Evolutionary conservation across 352 stramenopile genomes (phyloP).

Genomic region (Globisporangium viniferum): DNA sequence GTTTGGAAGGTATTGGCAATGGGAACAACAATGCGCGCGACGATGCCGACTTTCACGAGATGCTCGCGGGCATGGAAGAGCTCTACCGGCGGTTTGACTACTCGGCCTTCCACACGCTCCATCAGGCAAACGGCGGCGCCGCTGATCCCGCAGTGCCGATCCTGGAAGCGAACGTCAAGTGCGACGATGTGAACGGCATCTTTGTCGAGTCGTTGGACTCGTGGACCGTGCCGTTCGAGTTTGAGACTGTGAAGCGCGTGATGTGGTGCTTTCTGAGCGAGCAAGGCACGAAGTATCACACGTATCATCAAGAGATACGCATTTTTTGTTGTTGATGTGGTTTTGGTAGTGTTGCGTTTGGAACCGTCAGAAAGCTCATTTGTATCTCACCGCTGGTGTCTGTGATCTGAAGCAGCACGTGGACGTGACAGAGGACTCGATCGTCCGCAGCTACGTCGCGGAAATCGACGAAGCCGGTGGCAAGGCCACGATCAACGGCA

Average conservation of each 20-base stretch:
- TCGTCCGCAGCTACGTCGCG: not conserved
- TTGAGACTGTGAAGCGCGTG: not conserved
- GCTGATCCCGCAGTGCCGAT: not conserved
- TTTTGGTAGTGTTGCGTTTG: not conserved
- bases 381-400: not conserved
- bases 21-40: not conserved
- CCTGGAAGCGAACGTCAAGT: not conserved
- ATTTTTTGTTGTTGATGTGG: not conserved
- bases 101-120: not conserved
- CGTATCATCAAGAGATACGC: not conserved
- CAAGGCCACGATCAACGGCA: not conserved
- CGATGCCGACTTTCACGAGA: not conserved
- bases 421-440: not conserved
- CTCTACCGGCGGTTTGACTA: not conserved
- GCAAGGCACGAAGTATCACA: not conserved
- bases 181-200: not conserved
- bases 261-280: not conserved
- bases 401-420: not conserved
- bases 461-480: not conserved
- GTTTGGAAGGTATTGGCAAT: not conserved
- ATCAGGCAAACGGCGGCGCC: not conserved
- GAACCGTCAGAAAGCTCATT: not conserved
- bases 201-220: not conserved
- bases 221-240: not conserved
- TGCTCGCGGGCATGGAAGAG: not conserved